Evolutionary conservation across 2,329 filamentous ascomycete genomes (phyloP), one percentile per base, ranked within the genome.

Genomic region (Thelonectria blattea): DNA sequence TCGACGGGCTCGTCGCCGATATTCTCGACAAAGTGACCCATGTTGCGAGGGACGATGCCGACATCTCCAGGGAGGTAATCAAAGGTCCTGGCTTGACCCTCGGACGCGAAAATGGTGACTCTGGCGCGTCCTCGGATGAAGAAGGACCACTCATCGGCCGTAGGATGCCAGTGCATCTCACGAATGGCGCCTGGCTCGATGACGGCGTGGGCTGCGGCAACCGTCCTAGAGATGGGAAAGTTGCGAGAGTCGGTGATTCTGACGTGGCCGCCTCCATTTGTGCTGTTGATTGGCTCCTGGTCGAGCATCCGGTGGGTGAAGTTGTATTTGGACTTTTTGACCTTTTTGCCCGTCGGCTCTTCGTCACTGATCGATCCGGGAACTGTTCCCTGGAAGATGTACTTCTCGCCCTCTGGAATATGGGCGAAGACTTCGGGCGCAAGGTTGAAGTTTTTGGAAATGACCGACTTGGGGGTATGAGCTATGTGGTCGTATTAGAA

Each of bases 161-260:
- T 87, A 0, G 90, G 89, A 71, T 93, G 91, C 91, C 91, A 93
- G 78, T 93, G 91, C 82, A 93, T 92, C 77, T 92, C 90, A 10
- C 90, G 84, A 72, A 93, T 80, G 0, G 88, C 89, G 14, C 89
- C 89, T 0, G 90, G 90, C 64, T 89, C 80, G 62, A 93, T 90
- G 39, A 84, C 84, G 17, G 91, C 83, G 68, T 92, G 84, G 1
- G 89, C 91, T 1, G 90, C 90, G 0, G 90, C 89, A 18, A 93
- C 84, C 0, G 88, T 90, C 74, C 85, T 88, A 47, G 90, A 91
- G 62, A 92, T 83, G 30, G 87, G 86, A 72, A 94, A 93, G 75
- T 90, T 92, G 30, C 79, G 83, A n/a, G 89, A 90, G 73, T 93
- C 91, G 6, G 89, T 83, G 72, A 93, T 91, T 67, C 90, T 87